Evolutionary conservation across 2,329 filamentous ascomycete species (phyloP).

Genomic region (Aspergillus sergii): DNA sequence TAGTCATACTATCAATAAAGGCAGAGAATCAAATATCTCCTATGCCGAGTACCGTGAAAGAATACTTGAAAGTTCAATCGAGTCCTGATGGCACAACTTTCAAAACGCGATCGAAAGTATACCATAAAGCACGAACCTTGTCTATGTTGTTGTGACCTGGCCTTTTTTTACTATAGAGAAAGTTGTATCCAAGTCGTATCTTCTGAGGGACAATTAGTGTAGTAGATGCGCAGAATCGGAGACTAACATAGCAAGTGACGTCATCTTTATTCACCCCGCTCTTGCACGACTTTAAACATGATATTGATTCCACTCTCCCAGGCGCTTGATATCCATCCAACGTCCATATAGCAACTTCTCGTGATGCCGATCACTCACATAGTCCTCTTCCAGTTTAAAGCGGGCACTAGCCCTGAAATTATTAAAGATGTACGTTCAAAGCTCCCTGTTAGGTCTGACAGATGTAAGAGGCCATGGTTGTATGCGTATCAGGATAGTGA

Average conservation of each 20-base stretch:
- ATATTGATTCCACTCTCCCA: not conserved
- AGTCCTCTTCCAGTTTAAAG: constrained; percentile 68
- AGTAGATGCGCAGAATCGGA: not conserved
- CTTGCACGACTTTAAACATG: not conserved
- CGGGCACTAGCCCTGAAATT: constrained; percentile 50
- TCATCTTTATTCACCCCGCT: not conserved
- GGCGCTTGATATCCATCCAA: not conserved
- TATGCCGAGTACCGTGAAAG: too few relatives aligned
- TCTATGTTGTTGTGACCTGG: too few relatives aligned
- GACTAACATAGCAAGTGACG: not conserved
- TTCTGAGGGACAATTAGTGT: not conserved
- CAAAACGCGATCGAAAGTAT: too few relatives aligned
- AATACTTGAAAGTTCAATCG: too few relatives aligned
- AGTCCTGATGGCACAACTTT: too few relatives aligned
- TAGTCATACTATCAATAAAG: too few relatives aligned
- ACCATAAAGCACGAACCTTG: too few relatives aligned
- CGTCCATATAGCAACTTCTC: not conserved
- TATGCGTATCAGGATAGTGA: not conserved
- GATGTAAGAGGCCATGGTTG: not conserved
- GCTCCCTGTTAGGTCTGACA: not conserved
- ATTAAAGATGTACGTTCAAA: constrained; percentile 56
- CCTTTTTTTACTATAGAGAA: too few relatives aligned
- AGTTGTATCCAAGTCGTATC: not conserved
- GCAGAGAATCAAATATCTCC: too few relatives aligned
- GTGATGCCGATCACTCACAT: constrained; percentile 61